Base-by-base conservation (phyloP, 1,139 yeast genomes). In the Debaryomyces psychrophilus region DNA sequence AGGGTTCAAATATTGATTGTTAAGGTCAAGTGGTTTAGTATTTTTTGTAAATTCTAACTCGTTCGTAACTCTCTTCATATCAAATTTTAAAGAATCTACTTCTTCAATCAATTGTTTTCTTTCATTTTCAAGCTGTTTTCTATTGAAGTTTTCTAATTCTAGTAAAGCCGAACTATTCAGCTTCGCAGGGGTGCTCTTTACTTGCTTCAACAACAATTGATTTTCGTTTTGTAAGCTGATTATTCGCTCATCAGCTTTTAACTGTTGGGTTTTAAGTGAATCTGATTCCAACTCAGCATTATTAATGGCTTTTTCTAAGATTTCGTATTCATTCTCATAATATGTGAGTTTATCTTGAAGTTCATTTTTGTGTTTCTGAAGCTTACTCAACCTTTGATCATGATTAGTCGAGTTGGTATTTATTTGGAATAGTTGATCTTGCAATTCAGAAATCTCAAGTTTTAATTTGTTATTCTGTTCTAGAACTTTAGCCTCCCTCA, bases 11-110 rank as follows among this genome's bases (percentile, higher is more conserved):
- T 17, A 27, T 14, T 34, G 35, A 33, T 40, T 34, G 23, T 37
- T 38, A 6, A 34, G 22, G 11, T 26, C 26, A 17, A 36, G n/a
- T 3, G 22, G 17, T 27, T 42, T 43, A 28, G 53, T 50, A 20
- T 44, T 82, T 55, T 90, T 77, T 51, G 87, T 95, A 58, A 86
- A 85, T 52, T 86, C 89, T 41, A 87, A 61, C 31, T 81, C 86
- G 53, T 83, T 89, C 25, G 80, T 81, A 38, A 87, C 62, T 23
- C 53, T 44, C 33, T 48, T 55, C 17, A 57, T 44, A 33, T 63
- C 64, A 26, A 46, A 43, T 17, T 54, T 53, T 26, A 58, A 54
- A 9, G 50, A 43, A 4, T 55, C 58, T 18, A 64, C 44, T 40
- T 59, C 57, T 28, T 50, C 50, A 31, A 46, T 47, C 29, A 61